These are phyloP conservation scores for Vitis hybrid DNA, from an alignment of 177 flowering plant species.

Conservation along the genomic window DNA sequence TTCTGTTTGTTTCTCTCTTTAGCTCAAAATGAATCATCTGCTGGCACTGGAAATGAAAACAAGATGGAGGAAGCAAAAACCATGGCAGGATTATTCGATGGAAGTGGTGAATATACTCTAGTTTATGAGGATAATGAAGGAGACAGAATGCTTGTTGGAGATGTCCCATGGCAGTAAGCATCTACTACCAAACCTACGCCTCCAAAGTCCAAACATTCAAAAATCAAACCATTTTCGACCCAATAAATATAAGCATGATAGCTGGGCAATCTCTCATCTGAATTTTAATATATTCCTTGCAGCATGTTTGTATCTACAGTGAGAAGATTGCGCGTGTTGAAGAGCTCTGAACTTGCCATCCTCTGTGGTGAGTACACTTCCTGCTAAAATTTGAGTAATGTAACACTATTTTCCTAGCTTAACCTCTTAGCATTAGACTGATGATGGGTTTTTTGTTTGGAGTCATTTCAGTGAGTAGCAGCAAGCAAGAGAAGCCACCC, in stretches of 20 bases:
- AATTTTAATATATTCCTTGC: conserved; percentile 20
- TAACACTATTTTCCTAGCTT: too few relatives aligned
- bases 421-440: too few relatives aligned
- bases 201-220: not conserved
- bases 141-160: conserved; percentile 97
- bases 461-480: conserved; percentile 10
- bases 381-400: too few relatives aligned
- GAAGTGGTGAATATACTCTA: conserved; percentile 91
- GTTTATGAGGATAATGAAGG: conserved; percentile 98
- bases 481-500: conserved; percentile 10
- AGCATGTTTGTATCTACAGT: conserved; percentile 92
- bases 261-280: not conserved
- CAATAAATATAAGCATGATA: not conserved
- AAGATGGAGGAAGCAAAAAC: conserved; percentile 44
- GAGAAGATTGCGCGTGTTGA: conserved; percentile 88
- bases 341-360: conserved; percentile 72
- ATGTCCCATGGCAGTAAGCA: conserved; percentile 98
- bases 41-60: conserved; percentile 38
- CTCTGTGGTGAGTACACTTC: conserved; percentile 50
- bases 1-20: conserved; percentile 7
- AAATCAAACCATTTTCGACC: too few relatives aligned
- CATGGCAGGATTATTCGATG: conserved; percentile 71
- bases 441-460: not conserved
- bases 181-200: conserved; percentile 15
- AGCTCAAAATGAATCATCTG: conserved; percentile 77